These are phyloP conservation scores for Pythium brassicae DNA, from an alignment of 352 stramenopile species.

Conservation along the genomic window DNA sequence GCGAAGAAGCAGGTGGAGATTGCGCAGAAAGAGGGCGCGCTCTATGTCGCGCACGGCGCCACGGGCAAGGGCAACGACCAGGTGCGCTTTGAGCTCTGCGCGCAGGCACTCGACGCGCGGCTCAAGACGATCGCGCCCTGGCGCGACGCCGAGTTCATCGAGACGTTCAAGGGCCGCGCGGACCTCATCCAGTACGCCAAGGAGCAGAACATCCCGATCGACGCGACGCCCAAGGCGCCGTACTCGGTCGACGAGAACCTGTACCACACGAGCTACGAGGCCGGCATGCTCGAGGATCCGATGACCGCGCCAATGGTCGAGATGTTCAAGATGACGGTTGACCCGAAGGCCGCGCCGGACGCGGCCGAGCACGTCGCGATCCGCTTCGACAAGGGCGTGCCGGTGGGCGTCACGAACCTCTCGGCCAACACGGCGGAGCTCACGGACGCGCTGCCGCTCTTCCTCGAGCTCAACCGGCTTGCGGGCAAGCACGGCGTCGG, in stretches of 20 bases:
- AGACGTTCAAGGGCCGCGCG: constrained; percentile 96
- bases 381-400: constrained; percentile 95
- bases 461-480: constrained; percentile 97
- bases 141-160: constrained; percentile 97
- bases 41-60: constrained; percentile 95
- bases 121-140: constrained; percentile 97
- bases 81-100: constrained; percentile 98
- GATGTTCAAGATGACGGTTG: constrained; percentile 99
- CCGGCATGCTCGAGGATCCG: constrained; percentile 93
- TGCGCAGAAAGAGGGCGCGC: constrained; percentile 85
- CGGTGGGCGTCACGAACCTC: constrained; percentile 91
- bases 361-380: constrained; percentile 89
- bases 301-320: constrained; percentile 90
- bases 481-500: constrained; percentile 96
- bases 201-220: constrained; percentile 96
- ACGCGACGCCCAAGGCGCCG: constrained; percentile 95
- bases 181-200: constrained; percentile 97
- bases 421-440: constrained; percentile 75
- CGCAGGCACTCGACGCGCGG: constrained; percentile 93
- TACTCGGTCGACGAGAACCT: constrained; percentile 99
- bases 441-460: constrained; percentile 93
- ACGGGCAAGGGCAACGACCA: constrained; percentile 99
- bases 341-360: constrained; percentile 93
- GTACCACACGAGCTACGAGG: constrained; percentile 99
- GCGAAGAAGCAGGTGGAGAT: constrained; percentile 97